These are phyloP conservation scores for Pseudogymnoascus sp. DNA, from an alignment of 2,329 filamentous ascomycete genomes.

Conservation along the genomic window DNA sequence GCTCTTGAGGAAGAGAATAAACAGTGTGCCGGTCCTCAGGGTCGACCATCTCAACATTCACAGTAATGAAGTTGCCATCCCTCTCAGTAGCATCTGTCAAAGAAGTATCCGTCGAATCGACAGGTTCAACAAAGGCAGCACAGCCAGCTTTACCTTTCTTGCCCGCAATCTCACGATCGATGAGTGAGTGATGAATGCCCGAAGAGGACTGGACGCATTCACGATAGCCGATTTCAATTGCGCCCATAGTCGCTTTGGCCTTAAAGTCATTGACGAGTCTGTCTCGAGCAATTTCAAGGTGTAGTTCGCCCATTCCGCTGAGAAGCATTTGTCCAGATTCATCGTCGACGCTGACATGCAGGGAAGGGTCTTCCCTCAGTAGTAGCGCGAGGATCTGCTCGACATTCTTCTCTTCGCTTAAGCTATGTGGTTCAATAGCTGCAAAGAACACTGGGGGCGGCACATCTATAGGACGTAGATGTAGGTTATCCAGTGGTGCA, in stretches of 20 bases:
- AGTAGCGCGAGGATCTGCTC: slow-evolving; percentile 69
- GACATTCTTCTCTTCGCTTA: slow-evolving; percentile 72
- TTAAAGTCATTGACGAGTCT: slow-evolving; percentile 84
- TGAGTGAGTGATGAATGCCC: slow-evolving; percentile 50
- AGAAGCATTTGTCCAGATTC: slow-evolving; percentile 90
- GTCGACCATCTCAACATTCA: slow-evolving; percentile 39
- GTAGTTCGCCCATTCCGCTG: slow-evolving; percentile 92
- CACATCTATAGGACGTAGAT: slow-evolving; percentile 79
- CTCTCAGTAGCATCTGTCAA: slow-evolving; percentile 41
- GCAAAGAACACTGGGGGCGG: slow-evolving; percentile 94
- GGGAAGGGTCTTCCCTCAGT: slow-evolving; percentile 83
- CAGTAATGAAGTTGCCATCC: slow-evolving; percentile 65
- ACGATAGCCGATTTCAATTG: slow-evolving; percentile 91
- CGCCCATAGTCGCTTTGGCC: slow-evolving; percentile 74
- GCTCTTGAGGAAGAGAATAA: slow-evolving; percentile 46
- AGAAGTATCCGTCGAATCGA: slow-evolving; percentile 36
- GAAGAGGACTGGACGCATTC: slow-evolving; percentile 63
- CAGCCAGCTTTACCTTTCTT: slow-evolving; percentile 73
- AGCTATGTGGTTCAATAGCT: slow-evolving; percentile 75
- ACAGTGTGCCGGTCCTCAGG: slow-evolving; percentile 32
- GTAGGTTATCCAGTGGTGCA: slow-evolving; percentile 62
- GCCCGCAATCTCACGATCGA: slow-evolving; percentile 74
- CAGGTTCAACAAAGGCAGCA: slow-evolving; percentile 58
- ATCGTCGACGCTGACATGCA: slow-evolving; percentile 75
- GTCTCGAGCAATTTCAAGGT: slow-evolving; percentile 87